These are phyloP conservation scores for Pilobolus umbonatus DNA, from an alignment of 192 early-diverging fungal genomes.

Conservation along the genomic window DNA sequence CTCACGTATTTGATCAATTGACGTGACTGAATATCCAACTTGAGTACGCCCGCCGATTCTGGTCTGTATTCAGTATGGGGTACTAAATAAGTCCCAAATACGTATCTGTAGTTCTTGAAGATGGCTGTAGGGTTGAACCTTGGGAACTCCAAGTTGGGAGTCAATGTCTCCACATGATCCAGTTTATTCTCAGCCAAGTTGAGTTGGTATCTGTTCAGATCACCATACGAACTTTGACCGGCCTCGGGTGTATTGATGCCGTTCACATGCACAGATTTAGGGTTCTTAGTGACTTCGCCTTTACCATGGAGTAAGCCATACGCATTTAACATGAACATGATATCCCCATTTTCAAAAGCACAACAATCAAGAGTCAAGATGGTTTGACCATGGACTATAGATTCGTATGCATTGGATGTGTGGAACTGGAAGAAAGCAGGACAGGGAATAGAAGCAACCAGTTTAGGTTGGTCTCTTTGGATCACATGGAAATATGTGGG, in stretches of 20 bases:
- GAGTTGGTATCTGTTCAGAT: not conserved
- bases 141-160: constrained; percentile 1
- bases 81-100: constrained; percentile 6
- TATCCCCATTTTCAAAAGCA: constrained; percentile 1
- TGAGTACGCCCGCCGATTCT: not conserved
- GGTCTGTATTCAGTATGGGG: too few relatives aligned
- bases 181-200: not conserved
- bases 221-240: constrained; percentile 1
- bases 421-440: constrained; percentile 11
- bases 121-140: not conserved
- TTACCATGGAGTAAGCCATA: not conserved
- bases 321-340: constrained; percentile 1
- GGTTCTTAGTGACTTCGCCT: not conserved
- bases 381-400: not conserved
- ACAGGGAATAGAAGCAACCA: constrained; percentile 6
- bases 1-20: not conserved
- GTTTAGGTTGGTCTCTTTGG: not conserved
- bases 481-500: constrained; percentile 12
- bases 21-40: not conserved
- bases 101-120: not conserved
- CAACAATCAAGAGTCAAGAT: constrained; percentile 4
- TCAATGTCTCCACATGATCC: not conserved
- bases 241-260: not conserved
- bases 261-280: not conserved
- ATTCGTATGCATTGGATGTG: constrained; percentile 7